phyloP scores from a whole-genome alignment of 2,329 filamentous ascomycete species.

The Chaetomium globosum region DNA sequence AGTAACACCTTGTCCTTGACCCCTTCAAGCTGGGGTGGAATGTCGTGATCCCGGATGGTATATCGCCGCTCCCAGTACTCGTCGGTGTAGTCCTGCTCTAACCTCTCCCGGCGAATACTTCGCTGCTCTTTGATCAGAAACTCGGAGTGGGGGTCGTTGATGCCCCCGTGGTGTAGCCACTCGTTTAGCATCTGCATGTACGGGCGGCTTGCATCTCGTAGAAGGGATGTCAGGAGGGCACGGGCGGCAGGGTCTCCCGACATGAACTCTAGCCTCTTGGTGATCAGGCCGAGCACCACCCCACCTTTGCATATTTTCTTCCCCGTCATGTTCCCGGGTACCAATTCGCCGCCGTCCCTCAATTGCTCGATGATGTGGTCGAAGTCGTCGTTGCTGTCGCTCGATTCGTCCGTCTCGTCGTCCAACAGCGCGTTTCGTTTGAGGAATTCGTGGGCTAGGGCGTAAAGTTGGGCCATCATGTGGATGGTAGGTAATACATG shows the following conservation, averaged over 20 bases:
- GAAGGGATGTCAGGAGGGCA: slow-evolving; percentile 74
- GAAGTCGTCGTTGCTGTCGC: slow-evolving; percentile 78
- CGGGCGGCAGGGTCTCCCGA: slow-evolving; percentile 90
- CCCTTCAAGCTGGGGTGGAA: slow-evolving; percentile 86
- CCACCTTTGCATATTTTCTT: slow-evolving; percentile 98
- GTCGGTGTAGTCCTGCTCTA: slow-evolving; percentile 96
- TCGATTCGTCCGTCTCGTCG: slow-evolving; percentile 71
- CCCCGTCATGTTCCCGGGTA: slow-evolving; percentile 74
- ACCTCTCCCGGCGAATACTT: slow-evolving; percentile 84
- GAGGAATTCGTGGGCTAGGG: slow-evolving; percentile 81
- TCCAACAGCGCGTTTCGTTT: slow-evolving; percentile 87
- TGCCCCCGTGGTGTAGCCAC: slow-evolving; percentile 94
- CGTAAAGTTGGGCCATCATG: slow-evolving; percentile 88
- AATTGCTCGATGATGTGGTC: slow-evolving; percentile 92
- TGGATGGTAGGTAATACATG: slow-evolving; percentile 88
- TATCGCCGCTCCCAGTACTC: slow-evolving; percentile 99
- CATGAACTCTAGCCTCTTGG: slow-evolving; percentile 81
- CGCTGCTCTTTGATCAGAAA: slow-evolving; percentile 96
- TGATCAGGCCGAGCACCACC: slow-evolving; percentile 85
- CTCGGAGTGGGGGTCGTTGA: slow-evolving; percentile 90
- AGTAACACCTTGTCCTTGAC: slow-evolving; percentile 94
- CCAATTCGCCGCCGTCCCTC: slow-evolving; percentile 80
- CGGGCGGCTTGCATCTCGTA: slow-evolving; percentile 85
- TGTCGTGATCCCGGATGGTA: slow-evolving; percentile 86
- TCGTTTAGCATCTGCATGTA: slow-evolving; percentile 99